A percentile compares a stretch with the other conserved stretches of the same genome.
Evolutionary conservation across 1,284 basidiomycete species (phyloP).

Genomic region (Cutaneotrichosporon spelunceum): DNA sequence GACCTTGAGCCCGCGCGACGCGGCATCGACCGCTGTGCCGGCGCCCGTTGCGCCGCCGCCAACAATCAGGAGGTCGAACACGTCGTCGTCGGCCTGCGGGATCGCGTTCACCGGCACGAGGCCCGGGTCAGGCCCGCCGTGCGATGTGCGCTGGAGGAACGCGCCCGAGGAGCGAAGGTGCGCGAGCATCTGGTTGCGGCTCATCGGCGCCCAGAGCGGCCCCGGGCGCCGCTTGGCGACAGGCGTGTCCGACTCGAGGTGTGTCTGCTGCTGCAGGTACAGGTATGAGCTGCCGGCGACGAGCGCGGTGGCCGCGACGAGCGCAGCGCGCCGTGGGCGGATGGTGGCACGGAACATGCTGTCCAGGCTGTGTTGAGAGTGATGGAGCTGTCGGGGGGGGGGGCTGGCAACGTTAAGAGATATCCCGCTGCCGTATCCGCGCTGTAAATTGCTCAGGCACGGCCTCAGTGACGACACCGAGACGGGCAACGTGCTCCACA

Average conservation of each 20-base stretch:
- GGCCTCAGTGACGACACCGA: no score
- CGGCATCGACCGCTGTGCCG: constrained; percentile 91
- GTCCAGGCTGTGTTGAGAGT: neutral
- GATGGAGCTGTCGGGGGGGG: no score
- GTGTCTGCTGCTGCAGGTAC: neutral
- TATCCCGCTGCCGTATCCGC: no score
- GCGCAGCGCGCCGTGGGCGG: neutral
- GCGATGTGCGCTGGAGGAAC: constrained; percentile 38
- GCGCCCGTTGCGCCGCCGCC: constrained; percentile 91
- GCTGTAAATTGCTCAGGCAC: no score
- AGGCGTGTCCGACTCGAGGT: constrained; percentile 9
- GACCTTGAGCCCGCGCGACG: constrained; percentile 83
- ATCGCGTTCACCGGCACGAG: constrained; percentile 30
- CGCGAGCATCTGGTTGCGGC: constrained; percentile 53
- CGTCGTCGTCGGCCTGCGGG: constrained; percentile 54
- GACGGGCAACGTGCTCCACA: no score
- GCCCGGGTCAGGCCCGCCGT: constrained; percentile 39
- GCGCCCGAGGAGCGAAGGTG: constrained; percentile 50
- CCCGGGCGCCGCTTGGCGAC: constrained; percentile 44
- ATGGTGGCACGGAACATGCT: constrained; percentile 10
- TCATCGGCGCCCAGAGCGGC: constrained; percentile 54
- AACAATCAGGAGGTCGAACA: constrained; percentile 81
- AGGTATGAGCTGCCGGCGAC: constrained; percentile 3
- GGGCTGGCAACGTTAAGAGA: no score
- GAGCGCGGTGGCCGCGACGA: constrained; percentile 1